phyloP scores from a whole-genome alignment of 345 rosid species.

The Ceriops tagal region DNA sequence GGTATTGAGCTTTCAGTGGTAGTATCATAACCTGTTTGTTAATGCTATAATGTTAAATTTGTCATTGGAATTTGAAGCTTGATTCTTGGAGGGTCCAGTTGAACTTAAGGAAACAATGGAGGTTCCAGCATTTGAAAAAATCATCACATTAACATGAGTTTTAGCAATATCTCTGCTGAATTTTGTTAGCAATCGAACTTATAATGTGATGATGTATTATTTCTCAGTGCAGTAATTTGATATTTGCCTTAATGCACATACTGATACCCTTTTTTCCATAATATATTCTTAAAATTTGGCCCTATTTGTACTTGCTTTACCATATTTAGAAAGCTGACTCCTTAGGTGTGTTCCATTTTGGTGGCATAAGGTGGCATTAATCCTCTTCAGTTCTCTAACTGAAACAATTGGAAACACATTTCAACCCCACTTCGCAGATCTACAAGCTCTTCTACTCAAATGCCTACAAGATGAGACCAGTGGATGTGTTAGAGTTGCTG shows the following conservation, averaged over 20 bases:
- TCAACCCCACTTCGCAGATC: slow-evolving; percentile 75
- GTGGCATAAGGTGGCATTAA: slow-evolving; percentile 73
- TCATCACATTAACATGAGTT: too few relatives aligned
- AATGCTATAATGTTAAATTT: too few relatives aligned
- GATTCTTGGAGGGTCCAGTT: too few relatives aligned
- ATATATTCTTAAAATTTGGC: background rate
- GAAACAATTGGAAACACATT: slow-evolving; percentile 93
- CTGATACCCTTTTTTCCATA: background rate
- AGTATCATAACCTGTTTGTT: too few relatives aligned
- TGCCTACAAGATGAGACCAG: slow-evolving; percentile 92
- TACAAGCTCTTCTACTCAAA: slow-evolving; percentile 90
- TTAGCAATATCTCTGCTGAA: too few relatives aligned
- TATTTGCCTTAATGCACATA: background rate
- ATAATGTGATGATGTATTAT: too few relatives aligned
- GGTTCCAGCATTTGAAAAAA: too few relatives aligned
- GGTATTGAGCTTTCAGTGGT: too few relatives aligned
- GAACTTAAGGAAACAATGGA: too few relatives aligned
- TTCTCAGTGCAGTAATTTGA: too few relatives aligned
- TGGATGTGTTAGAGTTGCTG: slow-evolving; percentile 91
- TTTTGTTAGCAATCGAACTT: too few relatives aligned
- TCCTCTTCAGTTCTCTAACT: slow-evolving; percentile 96
- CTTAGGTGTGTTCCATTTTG: slow-evolving; percentile 17
- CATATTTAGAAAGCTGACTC: slow-evolving; percentile 7
- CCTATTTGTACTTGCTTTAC: background rate
- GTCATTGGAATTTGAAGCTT: too few relatives aligned